Evolutionary conservation across 2,329 filamentous ascomycete genomes (phyloP).

Genomic region (Cryoendolithus antarcticus): DNA sequence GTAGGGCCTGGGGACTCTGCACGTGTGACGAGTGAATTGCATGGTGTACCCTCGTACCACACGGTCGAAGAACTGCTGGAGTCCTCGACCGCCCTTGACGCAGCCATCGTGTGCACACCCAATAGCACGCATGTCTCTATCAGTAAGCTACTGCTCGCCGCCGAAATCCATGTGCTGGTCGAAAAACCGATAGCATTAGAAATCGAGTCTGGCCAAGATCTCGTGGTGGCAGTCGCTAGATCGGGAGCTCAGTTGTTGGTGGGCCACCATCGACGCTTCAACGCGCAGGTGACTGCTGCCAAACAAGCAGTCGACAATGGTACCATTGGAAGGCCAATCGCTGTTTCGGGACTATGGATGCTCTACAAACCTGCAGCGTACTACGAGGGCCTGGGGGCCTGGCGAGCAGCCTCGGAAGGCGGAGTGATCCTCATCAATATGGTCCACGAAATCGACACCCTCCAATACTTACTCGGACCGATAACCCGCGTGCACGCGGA

Average conservation of each 20-base stretch:
- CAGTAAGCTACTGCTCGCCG: conserved; percentile 35
- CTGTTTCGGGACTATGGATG: conserved; percentile 45
- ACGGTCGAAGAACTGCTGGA: conserved; percentile 34
- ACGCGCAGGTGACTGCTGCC: conserved; percentile 40
- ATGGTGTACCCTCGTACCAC: conserved; percentile 28
- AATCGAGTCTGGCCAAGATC: conserved; percentile 24
- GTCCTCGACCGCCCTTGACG: conserved; percentile 32
- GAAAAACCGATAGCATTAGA: conserved; percentile 45
- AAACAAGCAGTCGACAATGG: conserved; percentile 33
- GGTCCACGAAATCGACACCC: conserved; percentile 47
- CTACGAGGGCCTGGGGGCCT: conserved; percentile 36
- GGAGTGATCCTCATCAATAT: conserved; percentile 47
- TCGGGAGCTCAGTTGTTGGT: conserved; percentile 32
- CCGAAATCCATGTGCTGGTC: conserved; percentile 41
- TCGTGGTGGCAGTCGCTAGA: conserved; percentile 16
- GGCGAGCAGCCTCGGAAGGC: conserved; percentile 33
- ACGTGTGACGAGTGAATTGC: conserved; percentile 22
- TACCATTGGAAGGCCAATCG: conserved; percentile 36
- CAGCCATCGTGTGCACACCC: conserved; percentile 47
- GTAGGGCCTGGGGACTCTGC: conserved; percentile 36
- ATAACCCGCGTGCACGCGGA: conserved; percentile 42
- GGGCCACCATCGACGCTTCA: conserved; percentile 49
- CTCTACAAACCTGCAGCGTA: conserved; percentile 40
- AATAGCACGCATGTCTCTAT: conserved; percentile 46
- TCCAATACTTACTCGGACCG: conserved; percentile 45